These are phyloP conservation scores for Skeletonema tropicum DNA, from an alignment of 108 stramenopile species.

Conservation along the genomic window DNA sequence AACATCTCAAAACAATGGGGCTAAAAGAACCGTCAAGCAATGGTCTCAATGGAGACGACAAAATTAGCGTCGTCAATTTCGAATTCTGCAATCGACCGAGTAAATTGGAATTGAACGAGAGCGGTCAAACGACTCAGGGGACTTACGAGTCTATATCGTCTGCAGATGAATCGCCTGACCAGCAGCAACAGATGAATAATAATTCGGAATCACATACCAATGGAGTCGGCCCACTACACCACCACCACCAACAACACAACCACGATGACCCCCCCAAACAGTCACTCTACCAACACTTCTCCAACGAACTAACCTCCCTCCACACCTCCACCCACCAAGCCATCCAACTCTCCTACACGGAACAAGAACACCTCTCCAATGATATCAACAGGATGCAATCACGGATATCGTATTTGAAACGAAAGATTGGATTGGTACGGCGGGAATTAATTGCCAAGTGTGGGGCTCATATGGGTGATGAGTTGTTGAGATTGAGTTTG, in stretches of 20 bases:
- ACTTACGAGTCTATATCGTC: not conserved
- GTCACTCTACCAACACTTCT: not conserved
- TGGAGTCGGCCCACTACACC: not conserved
- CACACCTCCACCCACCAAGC: not conserved
- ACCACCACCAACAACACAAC: not conserved
- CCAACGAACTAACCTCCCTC: not conserved
- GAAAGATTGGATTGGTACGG: not conserved
- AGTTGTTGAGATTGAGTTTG: constrained; percentile 2
- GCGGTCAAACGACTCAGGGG: not conserved
- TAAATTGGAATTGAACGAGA: not conserved
- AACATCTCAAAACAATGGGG: not conserved
- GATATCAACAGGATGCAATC: not conserved
- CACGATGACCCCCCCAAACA: too few relatives aligned
- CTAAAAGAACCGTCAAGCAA: not conserved
- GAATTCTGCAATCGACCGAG: not conserved
- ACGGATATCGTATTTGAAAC: not conserved
- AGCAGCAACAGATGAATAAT: not conserved
- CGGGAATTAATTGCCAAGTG: not conserved
- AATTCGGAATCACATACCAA: too few relatives aligned
- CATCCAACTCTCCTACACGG: not conserved
- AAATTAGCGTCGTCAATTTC: not conserved
- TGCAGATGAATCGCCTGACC: not conserved
- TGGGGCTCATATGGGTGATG: not conserved
- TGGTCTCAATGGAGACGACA: not conserved
- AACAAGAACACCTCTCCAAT: not conserved